A percentile compares a stretch with the other conserved stretches of the same genome.
Evolutionary conservation across 805 yeast species (phyloP).

Genomic region (Yarrowia sp.): DNA sequence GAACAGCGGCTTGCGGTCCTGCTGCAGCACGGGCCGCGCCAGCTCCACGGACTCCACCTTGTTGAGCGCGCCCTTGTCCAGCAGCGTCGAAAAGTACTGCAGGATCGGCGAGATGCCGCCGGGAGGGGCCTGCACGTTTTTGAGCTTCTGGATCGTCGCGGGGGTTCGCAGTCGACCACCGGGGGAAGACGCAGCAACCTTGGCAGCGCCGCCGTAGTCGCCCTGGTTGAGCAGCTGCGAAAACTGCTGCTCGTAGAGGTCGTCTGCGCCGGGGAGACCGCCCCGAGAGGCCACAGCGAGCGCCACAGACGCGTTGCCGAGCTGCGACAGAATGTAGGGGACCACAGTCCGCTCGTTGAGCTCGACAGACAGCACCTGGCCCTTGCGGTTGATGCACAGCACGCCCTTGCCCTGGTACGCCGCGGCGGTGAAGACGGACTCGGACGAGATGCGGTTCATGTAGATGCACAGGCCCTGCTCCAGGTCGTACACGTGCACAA

Average conservation of each 20-base stretch:
- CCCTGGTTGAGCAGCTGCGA: constrained; percentile 79
- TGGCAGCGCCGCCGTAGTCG: constrained; percentile 89
- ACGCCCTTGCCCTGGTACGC: constrained; percentile 75
- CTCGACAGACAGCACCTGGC: constrained; percentile 92
- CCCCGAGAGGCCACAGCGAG: constrained; percentile 89
- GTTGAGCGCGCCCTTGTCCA: constrained; percentile 91
- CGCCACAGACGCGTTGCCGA: constrained; percentile 84
- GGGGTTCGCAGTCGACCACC: constrained; percentile 80
- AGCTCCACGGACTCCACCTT: constrained; percentile 91
- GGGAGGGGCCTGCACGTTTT: constrained; percentile 84
- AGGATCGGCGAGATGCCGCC: constrained; percentile 93
- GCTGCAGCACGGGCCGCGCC: constrained; percentile 92
- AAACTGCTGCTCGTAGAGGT: constrained; percentile 85
- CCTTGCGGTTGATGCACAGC: constrained; percentile 88
- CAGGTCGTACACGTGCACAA: constrained; percentile 90
- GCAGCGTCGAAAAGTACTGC: constrained; percentile 84
- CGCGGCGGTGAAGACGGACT: constrained; percentile 88
- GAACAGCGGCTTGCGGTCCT: constrained; percentile 86
- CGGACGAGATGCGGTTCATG: constrained; percentile 94
- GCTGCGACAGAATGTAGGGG: constrained; percentile 83
- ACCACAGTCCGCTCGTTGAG: constrained; percentile 79
- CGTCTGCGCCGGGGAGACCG: constrained; percentile 96
- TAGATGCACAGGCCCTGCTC: constrained; percentile 91
- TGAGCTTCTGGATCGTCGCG: constrained; percentile 89
- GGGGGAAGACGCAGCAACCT: constrained; percentile 92